Evolutionary conservation across 2,329 filamentous ascomycete genomes (phyloP), one percentile per base, ranked within the genome.

Genomic region (Fusarium sp.): DNA sequence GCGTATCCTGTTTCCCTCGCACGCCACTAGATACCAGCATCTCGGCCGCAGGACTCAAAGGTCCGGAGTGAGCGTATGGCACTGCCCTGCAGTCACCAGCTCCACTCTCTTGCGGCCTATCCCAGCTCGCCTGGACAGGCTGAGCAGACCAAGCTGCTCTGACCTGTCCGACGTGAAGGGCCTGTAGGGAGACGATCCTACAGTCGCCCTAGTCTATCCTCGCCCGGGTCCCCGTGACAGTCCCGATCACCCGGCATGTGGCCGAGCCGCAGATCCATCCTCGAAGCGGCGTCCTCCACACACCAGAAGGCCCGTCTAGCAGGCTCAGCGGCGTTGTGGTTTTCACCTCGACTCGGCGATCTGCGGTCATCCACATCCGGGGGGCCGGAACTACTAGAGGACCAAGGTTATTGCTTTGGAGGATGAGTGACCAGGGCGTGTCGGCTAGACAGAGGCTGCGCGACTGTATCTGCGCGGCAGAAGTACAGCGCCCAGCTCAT

Each of bases 1-100:
- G 77, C 75, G 68, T 63, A 66, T 69, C 70, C 64, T 65, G 66
- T 70, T 63, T 55, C 62, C 58, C 65, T 61, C 20, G 58, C 74
- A 77, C 75, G 59, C 70, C 61, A 74, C 70, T 68, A 70, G 64
- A 71, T 75, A 75, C 76, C 79, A 80, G 78, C 78, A 78, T 79
- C 77, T 77, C 75, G 73, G 55, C 70, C 68, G 64, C 65, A 62
- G 54, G 49, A 65, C 66, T 68, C 53, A 44, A 62, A 33, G 67
- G 67, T 62, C 67, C 61, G 51, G 65, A 73, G 72, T 65, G 69
- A 58, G 61, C 63, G 40, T 49, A 53, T 36, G 42, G 57, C 62
- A 54, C 66, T 67, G 65, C 67, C 64, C 72, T 62, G 76, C 74
- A 74, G 67, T 58, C 36, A 51, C 67, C 62, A 40, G 27, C 38